These are phyloP conservation scores for Colletotrichum magnum DNA, from an alignment of 2,329 filamentous ascomycete genomes.

Conservation along the genomic window DNA sequence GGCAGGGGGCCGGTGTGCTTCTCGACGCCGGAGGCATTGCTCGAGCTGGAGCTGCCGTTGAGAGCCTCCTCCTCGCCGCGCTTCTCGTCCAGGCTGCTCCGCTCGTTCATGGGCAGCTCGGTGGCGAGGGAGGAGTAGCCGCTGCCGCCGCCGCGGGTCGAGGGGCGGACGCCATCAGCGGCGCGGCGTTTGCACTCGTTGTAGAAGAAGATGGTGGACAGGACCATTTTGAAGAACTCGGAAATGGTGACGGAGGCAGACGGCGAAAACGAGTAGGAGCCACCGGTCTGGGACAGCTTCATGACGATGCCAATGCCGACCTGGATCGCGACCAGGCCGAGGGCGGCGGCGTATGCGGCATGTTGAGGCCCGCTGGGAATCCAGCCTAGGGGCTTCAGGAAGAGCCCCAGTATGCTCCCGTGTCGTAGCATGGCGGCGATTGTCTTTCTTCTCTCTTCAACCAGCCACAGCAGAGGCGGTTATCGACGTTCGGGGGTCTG, in stretches of 20 bases:
- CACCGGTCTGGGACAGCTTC: conserved; percentile 47
- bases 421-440: conserved; percentile 36
- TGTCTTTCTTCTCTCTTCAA: not conserved
- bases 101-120: conserved; percentile 37
- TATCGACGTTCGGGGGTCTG: not conserved
- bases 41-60: conserved; percentile 35
- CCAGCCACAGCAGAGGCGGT: conserved; percentile 29
- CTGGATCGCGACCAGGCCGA: conserved; percentile 51
- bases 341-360: conserved; percentile 47
- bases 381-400: conserved; percentile 37
- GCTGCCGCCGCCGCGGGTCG: conserved; percentile 39
- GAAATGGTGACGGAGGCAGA: conserved; percentile 51
- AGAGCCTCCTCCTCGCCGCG: conserved; percentile 39
- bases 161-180: conserved; percentile 40
- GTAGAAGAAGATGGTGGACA: conserved; percentile 49
- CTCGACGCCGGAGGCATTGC: conserved; percentile 22
- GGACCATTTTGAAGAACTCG: conserved; percentile 50
- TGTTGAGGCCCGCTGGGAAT: conserved; percentile 41
- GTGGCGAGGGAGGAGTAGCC: conserved; percentile 37
- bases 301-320: conserved; percentile 53
- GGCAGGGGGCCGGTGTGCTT: conserved; percentile 31
- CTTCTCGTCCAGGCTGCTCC: conserved; percentile 43
- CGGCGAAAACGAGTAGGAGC: conserved; percentile 48
- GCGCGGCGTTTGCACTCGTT: conserved; percentile 45
- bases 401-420: conserved; percentile 38